Base-by-base conservation (phyloP, 371 early-diverging fungal genomes). In the Mucor plumbeus region DNA sequence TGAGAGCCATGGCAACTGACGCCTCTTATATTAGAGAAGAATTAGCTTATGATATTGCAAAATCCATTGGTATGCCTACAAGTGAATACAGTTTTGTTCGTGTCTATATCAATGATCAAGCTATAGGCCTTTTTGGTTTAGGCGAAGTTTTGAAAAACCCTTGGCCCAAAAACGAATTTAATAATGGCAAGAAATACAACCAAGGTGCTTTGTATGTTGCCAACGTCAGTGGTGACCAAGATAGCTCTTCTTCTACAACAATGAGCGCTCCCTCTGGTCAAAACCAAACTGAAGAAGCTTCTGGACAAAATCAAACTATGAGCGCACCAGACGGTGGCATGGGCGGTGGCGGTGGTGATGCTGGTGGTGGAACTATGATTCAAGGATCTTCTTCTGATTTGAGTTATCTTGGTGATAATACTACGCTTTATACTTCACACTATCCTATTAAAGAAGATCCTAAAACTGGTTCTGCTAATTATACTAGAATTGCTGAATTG, bases 11-110 rank as follows among this genome's bases (percentile, higher is more conserved):
- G 43, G 58, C 65, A n/a, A 76, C 79, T 2, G 87, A 86, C 48
- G 72, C 80, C 0, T 78, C 84, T 9, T 82, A 77, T 61, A 79
- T 86, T 50, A 73, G 84, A 38, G 87, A 86, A 53, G 77, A 82
- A 55, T 9, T 86, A 19, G 78, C 75, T 31, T 77, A 85, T 41
- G 82, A 81, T 50, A 69, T 85, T 31, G 71, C 80, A n/a, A 69
- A 71, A 36, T 72, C 80, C 1, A 50, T 79, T 7, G 85, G 85
- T 17, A 61, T 83, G 33, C 80, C 80, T 35, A 71, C 83, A 14
- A 71, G 76, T 13, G 72, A 73, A 19, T 71, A 73, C 0, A 72
- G 78, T 7, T 86, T 77, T 44, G 72, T 79, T 26, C 34, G 77
- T 58, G 41, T 71, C 48, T 53, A 65, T 50, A 57, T 82, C 13